These are phyloP conservation scores for Ustilago vetiveriae DNA, from an alignment of 1,284 basidiomycete genomes.

Conservation along the genomic window DNA sequence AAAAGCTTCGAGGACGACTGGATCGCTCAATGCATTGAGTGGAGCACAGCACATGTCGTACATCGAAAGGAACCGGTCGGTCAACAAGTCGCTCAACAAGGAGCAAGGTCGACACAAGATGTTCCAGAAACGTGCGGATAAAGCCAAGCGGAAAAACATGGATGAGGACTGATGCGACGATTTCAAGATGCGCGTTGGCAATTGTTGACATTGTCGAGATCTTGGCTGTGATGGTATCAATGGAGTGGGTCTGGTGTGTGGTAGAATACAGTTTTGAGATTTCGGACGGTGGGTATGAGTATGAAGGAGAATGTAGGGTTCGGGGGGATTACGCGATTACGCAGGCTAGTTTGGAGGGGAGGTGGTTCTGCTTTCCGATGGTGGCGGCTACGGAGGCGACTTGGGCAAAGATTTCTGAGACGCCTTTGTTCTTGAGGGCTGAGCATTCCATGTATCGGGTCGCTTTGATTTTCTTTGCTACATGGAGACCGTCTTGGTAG, in stretches of 20 bases:
- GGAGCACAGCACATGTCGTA: slow-evolving; percentile 68
- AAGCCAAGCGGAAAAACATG: slow-evolving; percentile 41
- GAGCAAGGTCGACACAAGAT: slow-evolving; percentile 58
- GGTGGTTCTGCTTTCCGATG: too few relatives aligned
- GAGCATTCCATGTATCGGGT: slow-evolving; percentile 77
- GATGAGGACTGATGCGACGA: slow-evolving; percentile 8
- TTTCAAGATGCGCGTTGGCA: too few relatives aligned
- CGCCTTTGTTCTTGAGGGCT: slow-evolving; percentile 92
- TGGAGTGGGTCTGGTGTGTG: neutral
- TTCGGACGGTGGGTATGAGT: too few relatives aligned
- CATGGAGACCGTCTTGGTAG: slow-evolving; percentile 77
- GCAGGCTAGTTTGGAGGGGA: neutral
- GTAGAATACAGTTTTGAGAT: slow-evolving; percentile 5
- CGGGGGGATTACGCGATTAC: slow-evolving; percentile 14
- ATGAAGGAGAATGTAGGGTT: too few relatives aligned
- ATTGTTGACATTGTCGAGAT: too few relatives aligned
- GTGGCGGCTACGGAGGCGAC: slow-evolving; percentile 22
- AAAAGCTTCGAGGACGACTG: slow-evolving; percentile 61
- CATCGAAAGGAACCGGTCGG: slow-evolving; percentile 65
- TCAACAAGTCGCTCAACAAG: slow-evolving; percentile 63
- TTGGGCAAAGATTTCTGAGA: slow-evolving; percentile 80
- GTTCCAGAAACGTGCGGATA: slow-evolving; percentile 59
- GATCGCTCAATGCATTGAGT: slow-evolving; percentile 65
- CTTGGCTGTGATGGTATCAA: neutral
- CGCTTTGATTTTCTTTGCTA: slow-evolving; percentile 39